Conservation (phyloP, 768 basidiomycete genomes). For the Nevesoporus exiguus region DNA sequence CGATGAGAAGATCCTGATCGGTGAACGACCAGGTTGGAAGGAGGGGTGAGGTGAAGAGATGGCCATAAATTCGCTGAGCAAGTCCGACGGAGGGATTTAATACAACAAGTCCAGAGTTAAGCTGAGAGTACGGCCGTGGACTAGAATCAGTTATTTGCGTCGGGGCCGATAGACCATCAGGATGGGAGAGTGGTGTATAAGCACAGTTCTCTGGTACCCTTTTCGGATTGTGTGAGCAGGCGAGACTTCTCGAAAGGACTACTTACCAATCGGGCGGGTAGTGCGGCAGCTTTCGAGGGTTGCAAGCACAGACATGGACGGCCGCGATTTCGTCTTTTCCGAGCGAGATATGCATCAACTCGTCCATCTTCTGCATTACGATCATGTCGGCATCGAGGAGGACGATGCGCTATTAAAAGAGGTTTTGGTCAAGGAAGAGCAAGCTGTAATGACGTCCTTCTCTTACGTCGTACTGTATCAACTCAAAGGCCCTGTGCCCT, state of each 20-base stretch:
- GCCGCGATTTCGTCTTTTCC: slow-evolving; percentile 78
- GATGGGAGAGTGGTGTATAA: slow-evolving; percentile 53
- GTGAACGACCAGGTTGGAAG: slow-evolving; percentile 67
- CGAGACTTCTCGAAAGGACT: neutral
- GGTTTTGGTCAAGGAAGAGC: neutral
- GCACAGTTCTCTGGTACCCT: slow-evolving; percentile 95
- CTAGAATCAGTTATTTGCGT: slow-evolving; percentile 38
- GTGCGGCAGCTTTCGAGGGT: slow-evolving; percentile 77
- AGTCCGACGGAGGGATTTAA: slow-evolving; percentile 67
- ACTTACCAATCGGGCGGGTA: slow-evolving; percentile 86
- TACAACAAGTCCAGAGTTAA: slow-evolving; percentile 90
- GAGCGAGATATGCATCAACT: slow-evolving; percentile 53
- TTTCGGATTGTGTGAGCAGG: slow-evolving; percentile 6
- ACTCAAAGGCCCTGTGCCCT: slow-evolving; percentile 52
- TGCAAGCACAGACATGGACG: slow-evolving; percentile 89
- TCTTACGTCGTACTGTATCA: slow-evolving; percentile 62
- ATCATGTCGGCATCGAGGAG: slow-evolving; percentile 90
- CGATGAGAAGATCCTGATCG: slow-evolving; percentile 89
- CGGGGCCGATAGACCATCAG: slow-evolving; percentile 46
- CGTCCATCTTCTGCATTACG: slow-evolving; percentile 79
- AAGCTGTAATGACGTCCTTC: slow-evolving; percentile 2
- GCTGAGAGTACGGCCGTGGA: slow-evolving; percentile 74
- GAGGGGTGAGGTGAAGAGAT: slow-evolving; percentile 45
- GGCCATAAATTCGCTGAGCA: slow-evolving; percentile 46
- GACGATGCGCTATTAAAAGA: slow-evolving; percentile 57